Conservation (phyloP, 371 early-diverging fungal genomes). For the Chytridiales sp. region DNA sequence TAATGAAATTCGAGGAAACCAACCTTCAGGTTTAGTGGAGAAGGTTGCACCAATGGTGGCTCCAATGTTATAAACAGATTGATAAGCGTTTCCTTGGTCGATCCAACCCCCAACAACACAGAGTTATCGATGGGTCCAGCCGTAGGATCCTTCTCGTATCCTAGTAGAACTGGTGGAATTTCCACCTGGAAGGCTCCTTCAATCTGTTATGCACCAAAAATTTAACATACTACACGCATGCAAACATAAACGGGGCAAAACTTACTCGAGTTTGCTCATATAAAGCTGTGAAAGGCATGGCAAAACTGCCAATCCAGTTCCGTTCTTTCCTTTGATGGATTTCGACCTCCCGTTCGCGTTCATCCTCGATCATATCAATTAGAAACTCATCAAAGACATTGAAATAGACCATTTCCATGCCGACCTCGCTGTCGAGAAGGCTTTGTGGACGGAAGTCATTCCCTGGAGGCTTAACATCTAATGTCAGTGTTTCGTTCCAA, state of each 20-base stretch:
- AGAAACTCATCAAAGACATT: constrained; percentile 52
- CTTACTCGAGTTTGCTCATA: constrained; percentile 46
- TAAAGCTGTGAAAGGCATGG: constrained; percentile 48
- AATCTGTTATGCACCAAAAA: constrained; percentile 26
- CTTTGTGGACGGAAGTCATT: constrained; percentile 40
- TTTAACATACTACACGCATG: background rate
- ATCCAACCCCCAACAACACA: constrained; percentile 28
- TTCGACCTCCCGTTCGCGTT: constrained; percentile 38
- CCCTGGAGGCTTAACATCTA: constrained; percentile 34
- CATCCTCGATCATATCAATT: constrained; percentile 48
- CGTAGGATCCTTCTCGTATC: constrained; percentile 36
- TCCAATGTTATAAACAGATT: constrained; percentile 54
- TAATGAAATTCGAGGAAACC: background rate
- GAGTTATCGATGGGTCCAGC: constrained; percentile 24
- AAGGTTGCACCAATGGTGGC: constrained; percentile 44
- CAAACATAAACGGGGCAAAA: background rate
- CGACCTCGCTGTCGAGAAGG: constrained; percentile 38
- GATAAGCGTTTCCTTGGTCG: constrained; percentile 35
- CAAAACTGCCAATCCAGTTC: constrained; percentile 49
- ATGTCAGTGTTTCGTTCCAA: constrained; percentile 53
- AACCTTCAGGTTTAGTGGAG: constrained; percentile 34
- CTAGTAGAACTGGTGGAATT: constrained; percentile 35
- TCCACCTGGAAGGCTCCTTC: constrained; percentile 48
- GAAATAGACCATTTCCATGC: constrained; percentile 45
- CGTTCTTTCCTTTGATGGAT: constrained; percentile 47